Percentiles rank a stretch among this genome's conserved stretches.
phyloP scores from a whole-genome alignment of 2,329 filamentous ascomycete species.

The Penicillium janthinellum region DNA sequence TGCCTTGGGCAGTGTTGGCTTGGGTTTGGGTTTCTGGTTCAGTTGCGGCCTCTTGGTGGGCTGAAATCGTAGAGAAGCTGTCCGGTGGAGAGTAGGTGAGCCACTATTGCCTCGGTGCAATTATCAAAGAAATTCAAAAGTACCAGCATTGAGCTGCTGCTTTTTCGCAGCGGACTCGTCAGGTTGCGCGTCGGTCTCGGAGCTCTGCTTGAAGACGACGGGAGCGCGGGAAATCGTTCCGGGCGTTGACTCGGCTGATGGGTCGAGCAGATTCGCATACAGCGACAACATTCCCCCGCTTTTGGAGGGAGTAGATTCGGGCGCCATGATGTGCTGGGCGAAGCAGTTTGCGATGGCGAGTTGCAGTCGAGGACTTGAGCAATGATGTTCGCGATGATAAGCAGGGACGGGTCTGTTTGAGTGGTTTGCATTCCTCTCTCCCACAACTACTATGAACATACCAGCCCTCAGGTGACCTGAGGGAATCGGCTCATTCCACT shows the following conservation, averaged over 20 bases:
- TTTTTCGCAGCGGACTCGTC: constrained; percentile 63
- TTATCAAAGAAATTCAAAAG: constrained; percentile 43
- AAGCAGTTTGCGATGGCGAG: not conserved
- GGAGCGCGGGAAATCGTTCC: constrained; percentile 75
- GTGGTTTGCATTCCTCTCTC: not conserved
- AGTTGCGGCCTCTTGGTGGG: constrained; percentile 78
- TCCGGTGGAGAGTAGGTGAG: constrained; percentile 21
- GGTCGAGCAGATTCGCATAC: constrained; percentile 80
- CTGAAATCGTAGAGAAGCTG: constrained; percentile 77
- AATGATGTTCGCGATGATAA: constrained; percentile 6
- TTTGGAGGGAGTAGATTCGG: constrained; percentile 32
- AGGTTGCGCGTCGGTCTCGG: constrained; percentile 50
- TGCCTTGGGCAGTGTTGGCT: constrained; percentile 60
- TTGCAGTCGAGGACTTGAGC: not conserved
- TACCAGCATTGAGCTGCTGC: constrained; percentile 65
- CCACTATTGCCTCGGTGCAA: constrained; percentile 7
- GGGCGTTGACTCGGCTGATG: constrained; percentile 47
- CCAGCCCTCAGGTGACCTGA: too few relatives aligned
- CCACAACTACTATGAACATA: too few relatives aligned
- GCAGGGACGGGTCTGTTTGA: not conserved
- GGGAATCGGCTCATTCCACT: too few relatives aligned
- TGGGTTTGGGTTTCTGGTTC: constrained; percentile 62
- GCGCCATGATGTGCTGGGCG: constrained; percentile 30
- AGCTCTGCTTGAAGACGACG: constrained; percentile 66
- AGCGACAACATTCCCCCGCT: constrained; percentile 65